Conservation (phyloP, 345 rosid genomes). For the Kandelia obovata region DNA sequence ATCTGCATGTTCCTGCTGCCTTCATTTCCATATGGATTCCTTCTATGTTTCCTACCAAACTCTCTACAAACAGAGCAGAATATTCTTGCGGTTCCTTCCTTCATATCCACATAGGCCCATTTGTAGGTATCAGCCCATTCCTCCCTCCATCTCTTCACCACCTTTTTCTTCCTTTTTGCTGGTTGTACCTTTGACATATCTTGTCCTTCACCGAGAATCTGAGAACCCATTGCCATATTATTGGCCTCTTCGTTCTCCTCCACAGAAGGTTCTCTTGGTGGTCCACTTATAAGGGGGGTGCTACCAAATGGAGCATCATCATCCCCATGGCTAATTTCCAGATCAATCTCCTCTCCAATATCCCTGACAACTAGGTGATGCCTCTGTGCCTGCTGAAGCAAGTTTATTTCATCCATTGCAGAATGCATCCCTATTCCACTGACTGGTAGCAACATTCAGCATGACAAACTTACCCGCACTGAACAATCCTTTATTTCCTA, state of each 20-base stretch:
- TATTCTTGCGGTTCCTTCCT: slow-evolving; percentile 95
- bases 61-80: slow-evolving; percentile 97
- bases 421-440: slow-evolving; percentile 87
- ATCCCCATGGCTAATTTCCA: slow-evolving; percentile 93
- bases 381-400: slow-evolving; percentile 95
- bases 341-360: slow-evolving; percentile 95
- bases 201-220: slow-evolving; percentile 59
- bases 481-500: slow-evolving; percentile 22
- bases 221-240: slow-evolving; percentile 73
- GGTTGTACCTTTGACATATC: slow-evolving; percentile 65
- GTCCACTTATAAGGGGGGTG: slow-evolving; percentile 64
- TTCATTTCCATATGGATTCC: slow-evolving; percentile 98
- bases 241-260: slow-evolving; percentile 85
- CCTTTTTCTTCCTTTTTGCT: slow-evolving; percentile 88
- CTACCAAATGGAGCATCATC: slow-evolving; percentile 80
- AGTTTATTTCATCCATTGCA: slow-evolving; percentile 91
- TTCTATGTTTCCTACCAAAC: slow-evolving; percentile 92
- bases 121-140: slow-evolving; percentile 99
- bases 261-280: slow-evolving; percentile 59
- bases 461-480: slow-evolving; percentile 55
- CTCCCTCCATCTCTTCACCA: slow-evolving; percentile 99
- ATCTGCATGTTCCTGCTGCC: slow-evolving; percentile 99
- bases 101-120: slow-evolving; percentile 98
- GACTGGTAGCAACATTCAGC: slow-evolving; percentile 88
- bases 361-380: slow-evolving; percentile 91